These are phyloP conservation scores for Colletotrichum kahawae DNA, from an alignment of 2,329 filamentous ascomycete genomes.

Conservation along the genomic window DNA sequence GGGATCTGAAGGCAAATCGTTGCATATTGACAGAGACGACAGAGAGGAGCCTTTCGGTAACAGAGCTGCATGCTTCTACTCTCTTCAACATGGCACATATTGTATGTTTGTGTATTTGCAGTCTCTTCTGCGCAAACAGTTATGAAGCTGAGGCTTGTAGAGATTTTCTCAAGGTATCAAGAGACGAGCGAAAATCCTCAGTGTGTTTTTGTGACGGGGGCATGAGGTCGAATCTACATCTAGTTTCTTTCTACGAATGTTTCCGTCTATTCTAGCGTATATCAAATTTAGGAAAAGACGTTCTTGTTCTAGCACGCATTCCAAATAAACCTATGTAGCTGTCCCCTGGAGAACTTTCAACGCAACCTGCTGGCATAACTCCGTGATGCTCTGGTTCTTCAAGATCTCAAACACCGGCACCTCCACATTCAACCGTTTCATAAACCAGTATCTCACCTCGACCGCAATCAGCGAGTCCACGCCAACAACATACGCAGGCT, in stretches of 20 bases:
- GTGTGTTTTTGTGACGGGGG: not conserved
- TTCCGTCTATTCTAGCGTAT: not conserved
- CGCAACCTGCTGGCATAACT: not conserved
- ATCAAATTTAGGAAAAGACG: not conserved
- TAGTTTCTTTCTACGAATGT: not conserved
- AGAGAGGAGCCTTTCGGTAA: not conserved
- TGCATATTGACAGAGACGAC: not conserved
- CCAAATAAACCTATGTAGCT: not conserved
- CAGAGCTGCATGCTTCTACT: not conserved
- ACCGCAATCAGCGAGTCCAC: conserved; percentile 5
- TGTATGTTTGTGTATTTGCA: too few species aligned
- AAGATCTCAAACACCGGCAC: not conserved
- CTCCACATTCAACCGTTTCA: not conserved
- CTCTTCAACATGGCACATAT: not conserved
- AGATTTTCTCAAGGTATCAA: not conserved
- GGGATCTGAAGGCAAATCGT: not conserved
- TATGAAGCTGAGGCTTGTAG: not conserved
- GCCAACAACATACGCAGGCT: not conserved
- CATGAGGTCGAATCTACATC: too few species aligned
- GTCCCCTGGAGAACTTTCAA: not conserved
- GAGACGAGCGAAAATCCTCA: not conserved
- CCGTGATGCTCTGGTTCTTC: not conserved
- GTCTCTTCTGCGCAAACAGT: too few species aligned
- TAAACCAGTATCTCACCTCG: conserved; percentile 1
- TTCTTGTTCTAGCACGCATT: not conserved